Conservation (phyloP, 441 rosid genomes). For the Populus hybrid region DNA sequence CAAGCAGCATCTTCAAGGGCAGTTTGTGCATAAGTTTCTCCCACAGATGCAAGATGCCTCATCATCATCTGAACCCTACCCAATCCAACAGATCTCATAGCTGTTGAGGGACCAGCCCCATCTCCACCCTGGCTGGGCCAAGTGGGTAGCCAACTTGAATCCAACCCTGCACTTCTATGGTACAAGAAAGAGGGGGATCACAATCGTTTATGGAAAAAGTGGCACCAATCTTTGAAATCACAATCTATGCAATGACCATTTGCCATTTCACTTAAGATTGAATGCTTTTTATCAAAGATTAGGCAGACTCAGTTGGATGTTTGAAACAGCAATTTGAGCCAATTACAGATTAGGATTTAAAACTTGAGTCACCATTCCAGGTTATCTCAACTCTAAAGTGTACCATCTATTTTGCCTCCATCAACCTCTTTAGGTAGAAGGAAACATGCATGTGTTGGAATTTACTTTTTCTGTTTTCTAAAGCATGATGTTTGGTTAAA, state of each 20-base stretch:
- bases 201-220: neutral
- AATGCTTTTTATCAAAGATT: neutral
- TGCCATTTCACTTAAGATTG: neutral
- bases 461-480: neutral
- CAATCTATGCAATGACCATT: neutral
- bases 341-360: neutral
- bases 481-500: neutral
- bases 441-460: neutral
- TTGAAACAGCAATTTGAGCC: neutral
- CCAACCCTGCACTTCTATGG: slow-evolving; percentile 72
- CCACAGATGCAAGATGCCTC: slow-evolving; percentile 98
- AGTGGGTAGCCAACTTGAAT: slow-evolving; percentile 69
- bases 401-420: neutral
- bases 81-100: slow-evolving; percentile 70
- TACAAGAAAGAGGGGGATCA: slow-evolving; percentile 11
- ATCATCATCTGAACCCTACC: slow-evolving; percentile 97
- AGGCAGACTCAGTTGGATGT: neutral
- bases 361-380: neutral
- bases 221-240: neutral
- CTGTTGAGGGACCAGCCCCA: slow-evolving; percentile 87
- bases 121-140: slow-evolving; percentile 81
- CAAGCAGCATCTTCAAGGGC: slow-evolving; percentile 87
- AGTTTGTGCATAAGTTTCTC: slow-evolving; percentile 89
- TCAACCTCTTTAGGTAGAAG: neutral
- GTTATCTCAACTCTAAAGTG: neutral